Evolutionary conservation across 179 eudicot genomes (phyloP).

Genomic region (Nepenthes alata): DNA sequence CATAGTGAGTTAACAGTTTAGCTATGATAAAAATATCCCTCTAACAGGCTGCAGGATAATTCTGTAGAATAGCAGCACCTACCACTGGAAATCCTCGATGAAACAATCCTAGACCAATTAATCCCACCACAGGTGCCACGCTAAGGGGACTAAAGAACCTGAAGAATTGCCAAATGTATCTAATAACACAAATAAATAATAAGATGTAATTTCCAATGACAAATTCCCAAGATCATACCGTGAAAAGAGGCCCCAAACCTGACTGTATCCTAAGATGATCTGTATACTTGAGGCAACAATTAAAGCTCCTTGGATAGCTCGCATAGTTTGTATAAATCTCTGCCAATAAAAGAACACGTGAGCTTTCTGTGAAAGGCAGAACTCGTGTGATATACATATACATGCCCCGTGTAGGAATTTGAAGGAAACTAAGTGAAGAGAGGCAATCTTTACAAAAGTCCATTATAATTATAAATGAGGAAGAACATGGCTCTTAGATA

Average conservation of each 20-base stretch:
- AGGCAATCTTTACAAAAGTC: no score
- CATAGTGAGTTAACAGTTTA: no score
- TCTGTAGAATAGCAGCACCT: conserved; percentile 10
- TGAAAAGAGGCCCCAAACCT: conserved; percentile 95
- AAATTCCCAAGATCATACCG: conserved; percentile 32
- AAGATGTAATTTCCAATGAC: neutral
- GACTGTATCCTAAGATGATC: conserved; percentile 88
- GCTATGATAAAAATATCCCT: no score
- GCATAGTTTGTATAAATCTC: conserved; percentile 94
- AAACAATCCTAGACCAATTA: conserved; percentile 84
- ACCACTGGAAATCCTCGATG: conserved; percentile 84
- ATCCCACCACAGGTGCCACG: conserved; percentile 97
- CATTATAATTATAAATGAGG: no score
- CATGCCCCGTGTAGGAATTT: no score
- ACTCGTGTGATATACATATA: no score
- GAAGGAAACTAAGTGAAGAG: no score
- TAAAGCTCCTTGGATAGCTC: conserved; percentile 95
- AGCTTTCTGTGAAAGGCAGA: neutral
- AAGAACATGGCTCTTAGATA: no score
- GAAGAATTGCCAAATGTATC: conserved; percentile 10
- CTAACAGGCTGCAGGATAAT: neutral
- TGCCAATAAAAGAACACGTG: conserved; percentile 15
- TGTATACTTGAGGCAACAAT: conserved; percentile 90
- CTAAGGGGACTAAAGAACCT: conserved; percentile 99
- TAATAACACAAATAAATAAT: neutral